A percentile compares a stretch with the other conserved stretches of the same genome.
These are phyloP conservation scores for Collybiopsis luxurians DNA, from an alignment of 768 basidiomycete genomes.

Conservation along the genomic window DNA sequence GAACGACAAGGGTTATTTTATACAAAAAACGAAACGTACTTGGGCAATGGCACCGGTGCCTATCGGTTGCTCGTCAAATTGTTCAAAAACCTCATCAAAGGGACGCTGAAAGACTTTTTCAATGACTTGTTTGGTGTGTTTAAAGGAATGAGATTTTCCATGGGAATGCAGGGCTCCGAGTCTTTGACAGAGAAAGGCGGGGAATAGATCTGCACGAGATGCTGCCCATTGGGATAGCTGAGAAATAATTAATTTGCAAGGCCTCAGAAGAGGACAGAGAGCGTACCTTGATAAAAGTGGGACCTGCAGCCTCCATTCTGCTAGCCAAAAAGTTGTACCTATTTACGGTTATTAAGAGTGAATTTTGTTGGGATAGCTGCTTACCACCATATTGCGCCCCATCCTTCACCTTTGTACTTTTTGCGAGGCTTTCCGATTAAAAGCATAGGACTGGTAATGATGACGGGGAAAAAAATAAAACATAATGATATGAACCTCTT, in stretches of 20 bases:
- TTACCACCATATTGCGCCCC: conserved; percentile 99
- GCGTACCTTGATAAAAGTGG: conserved; percentile 92
- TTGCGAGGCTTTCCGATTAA: conserved; percentile 59
- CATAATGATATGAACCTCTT: conserved; percentile 82
- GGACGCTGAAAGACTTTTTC: conserved; percentile 79
- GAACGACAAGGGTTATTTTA: conserved; percentile 1
- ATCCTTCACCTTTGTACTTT: conserved; percentile 67
- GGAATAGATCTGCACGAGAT: conserved; percentile 92
- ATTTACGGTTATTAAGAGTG: no score
- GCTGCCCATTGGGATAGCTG: conserved; percentile 99
- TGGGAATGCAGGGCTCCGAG: conserved; percentile 88
- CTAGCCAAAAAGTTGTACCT: conserved; percentile 57
- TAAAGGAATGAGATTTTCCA: conserved; percentile 75
- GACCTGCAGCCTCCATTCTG: conserved; percentile 93
- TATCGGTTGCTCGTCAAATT: conserved; percentile 84
- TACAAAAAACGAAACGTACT: conserved; percentile 29
- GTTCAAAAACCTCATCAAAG: conserved; percentile 88
- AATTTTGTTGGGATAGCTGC: conserved; percentile 14
- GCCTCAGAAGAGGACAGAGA: conserved; percentile 3
- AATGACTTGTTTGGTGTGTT: conserved; percentile 78
- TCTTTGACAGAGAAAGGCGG: conserved; percentile 76
- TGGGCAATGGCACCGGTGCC: conserved; percentile 99
- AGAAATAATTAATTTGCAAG: conserved; percentile 12
- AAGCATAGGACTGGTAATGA: conserved; percentile 82
- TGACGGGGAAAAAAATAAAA: conserved; percentile 82